phyloP scores from a whole-genome alignment of 2,329 filamentous ascomycete genomes.

The Aureobasidium zeae region DNA sequence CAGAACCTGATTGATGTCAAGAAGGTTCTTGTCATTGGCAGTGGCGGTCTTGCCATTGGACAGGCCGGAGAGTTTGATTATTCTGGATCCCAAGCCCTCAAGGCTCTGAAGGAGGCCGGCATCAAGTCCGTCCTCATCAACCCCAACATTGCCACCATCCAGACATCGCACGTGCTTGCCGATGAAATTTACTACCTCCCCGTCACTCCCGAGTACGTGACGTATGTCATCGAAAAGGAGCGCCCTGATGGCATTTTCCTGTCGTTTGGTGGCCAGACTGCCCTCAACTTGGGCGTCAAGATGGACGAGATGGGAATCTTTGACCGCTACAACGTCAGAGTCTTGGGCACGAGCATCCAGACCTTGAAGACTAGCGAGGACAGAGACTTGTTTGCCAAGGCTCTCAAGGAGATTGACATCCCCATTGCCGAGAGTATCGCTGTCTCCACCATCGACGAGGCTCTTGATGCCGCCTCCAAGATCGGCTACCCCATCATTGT shows the following conservation, averaged over 20 bases:
- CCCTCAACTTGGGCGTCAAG: conserved; percentile 89
- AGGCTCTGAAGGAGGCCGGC: conserved; percentile 91
- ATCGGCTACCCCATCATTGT: conserved; percentile 98
- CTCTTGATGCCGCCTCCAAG: conserved; percentile 72
- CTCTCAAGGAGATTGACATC: conserved; percentile 92
- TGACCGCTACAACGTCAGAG: conserved; percentile 89
- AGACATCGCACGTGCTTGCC: conserved; percentile 90
- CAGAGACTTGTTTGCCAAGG: conserved; percentile 90
- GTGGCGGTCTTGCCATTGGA: conserved; percentile 89
- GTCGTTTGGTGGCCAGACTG: conserved; percentile 95
- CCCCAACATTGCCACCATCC: conserved; percentile 96
- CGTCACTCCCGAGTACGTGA: conserved; percentile 94
- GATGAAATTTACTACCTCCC: conserved; percentile 98
- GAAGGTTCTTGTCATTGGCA: conserved; percentile 94
- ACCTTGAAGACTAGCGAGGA: conserved; percentile 94
- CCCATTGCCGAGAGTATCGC: conserved; percentile 95
- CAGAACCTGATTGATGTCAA: conserved; percentile 78
- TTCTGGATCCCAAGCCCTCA: conserved; percentile 92
- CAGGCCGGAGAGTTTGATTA: conserved; percentile 99
- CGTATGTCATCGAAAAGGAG: conserved; percentile 94
- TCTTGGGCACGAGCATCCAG: conserved; percentile 88
- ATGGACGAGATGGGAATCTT: conserved; percentile 96
- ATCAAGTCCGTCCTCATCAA: conserved; percentile 90
- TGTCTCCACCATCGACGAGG: conserved; percentile 83
- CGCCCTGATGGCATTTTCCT: conserved; percentile 94